Evolutionary conservation across 768 basidiomycete species (phyloP).

Genomic region (Tylopilus sp.): DNA sequence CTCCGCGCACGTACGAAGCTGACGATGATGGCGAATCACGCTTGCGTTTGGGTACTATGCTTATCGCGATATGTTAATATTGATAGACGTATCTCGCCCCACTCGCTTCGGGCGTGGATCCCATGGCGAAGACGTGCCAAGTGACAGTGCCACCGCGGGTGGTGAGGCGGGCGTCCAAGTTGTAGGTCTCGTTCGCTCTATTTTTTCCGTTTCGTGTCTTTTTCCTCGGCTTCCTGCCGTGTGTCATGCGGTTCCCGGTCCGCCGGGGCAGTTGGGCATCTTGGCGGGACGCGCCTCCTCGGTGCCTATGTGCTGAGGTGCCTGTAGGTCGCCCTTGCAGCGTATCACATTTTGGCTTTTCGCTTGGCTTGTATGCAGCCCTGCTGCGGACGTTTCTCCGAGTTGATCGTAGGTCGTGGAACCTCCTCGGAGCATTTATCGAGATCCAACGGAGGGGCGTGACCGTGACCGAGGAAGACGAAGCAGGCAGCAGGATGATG

Average conservation of each 20-base stretch:
- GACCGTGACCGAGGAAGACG: conserved; percentile 7
- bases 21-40: conserved; percentile 8
- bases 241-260: background rate
- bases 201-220: background rate
- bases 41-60: too few species aligned
- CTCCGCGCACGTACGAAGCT: background rate
- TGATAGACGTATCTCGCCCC: conserved; percentile 36
- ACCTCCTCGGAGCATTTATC: conserved; percentile 16
- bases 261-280: background rate
- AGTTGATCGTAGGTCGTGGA: conserved; percentile 7
- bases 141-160: conserved; percentile 32
- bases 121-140: conserved; percentile 21
- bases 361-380: background rate
- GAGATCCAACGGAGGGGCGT: conserved; percentile 9
- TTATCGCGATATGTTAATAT: background rate
- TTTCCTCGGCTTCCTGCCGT: background rate
- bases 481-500: conserved; percentile 8
- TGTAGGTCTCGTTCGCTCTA: conserved; percentile 27
- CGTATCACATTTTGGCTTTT: background rate
- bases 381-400: background rate
- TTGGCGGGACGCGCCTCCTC: background rate
- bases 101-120: conserved; percentile 44
- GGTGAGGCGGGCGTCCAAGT: conserved; percentile 26
- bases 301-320: background rate
- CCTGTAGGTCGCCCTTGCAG: background rate